Evolutionary conservation across 148 eudicot species (phyloP), one percentile per base, ranked within the genome.

Genomic region (Rhododendron mucronatum): DNA sequence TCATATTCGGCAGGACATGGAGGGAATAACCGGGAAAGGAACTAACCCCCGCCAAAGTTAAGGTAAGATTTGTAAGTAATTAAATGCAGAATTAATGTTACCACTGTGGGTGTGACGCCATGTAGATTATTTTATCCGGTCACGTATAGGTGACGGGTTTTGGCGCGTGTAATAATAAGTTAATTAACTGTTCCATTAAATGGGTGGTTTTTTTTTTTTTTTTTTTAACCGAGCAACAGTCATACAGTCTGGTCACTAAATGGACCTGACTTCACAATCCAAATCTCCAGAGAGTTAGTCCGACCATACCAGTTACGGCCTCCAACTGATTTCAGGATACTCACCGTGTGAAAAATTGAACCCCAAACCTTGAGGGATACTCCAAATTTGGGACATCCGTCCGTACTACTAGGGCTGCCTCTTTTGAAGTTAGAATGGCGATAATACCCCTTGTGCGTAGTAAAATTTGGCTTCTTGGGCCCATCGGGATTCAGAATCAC

Each of bases 1-100:
- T 76, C 41, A 87, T 94, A 41, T 92, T 94, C 82, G 83, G 87
- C 45, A 83, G 93, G 90, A 86, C 92, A 37, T 94, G 94, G 93
- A 92, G 91, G 93, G 93, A 94, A 83, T 91, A 88, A 85, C 78
- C 84, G 61, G 83, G 28, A 88, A 86, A 87, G 92, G 84, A 80
- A 79, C 82, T 88, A 80, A 59, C 84, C 84, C 86, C 91, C 87
- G 81, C 89, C 80, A 82, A 41, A 85, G 88, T 84, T 84, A 67
- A 84, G 83, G 87, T 85, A 47, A 35, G 57, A 1, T 6, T 51
- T 78, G 14, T 28, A 55, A 14, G 8, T 65, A 12, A 33, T 48
- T 59, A 37, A 55, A 21, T n/a, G 50, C 3, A 57, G 61, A 82
- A 59, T 20, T 9, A 39, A 61, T 15, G 26, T 21, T 7, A 35